Evolutionary conservation across 2,329 filamentous ascomycete genomes (phyloP).

Genomic region (Fragosphaeria purpurea): DNA sequence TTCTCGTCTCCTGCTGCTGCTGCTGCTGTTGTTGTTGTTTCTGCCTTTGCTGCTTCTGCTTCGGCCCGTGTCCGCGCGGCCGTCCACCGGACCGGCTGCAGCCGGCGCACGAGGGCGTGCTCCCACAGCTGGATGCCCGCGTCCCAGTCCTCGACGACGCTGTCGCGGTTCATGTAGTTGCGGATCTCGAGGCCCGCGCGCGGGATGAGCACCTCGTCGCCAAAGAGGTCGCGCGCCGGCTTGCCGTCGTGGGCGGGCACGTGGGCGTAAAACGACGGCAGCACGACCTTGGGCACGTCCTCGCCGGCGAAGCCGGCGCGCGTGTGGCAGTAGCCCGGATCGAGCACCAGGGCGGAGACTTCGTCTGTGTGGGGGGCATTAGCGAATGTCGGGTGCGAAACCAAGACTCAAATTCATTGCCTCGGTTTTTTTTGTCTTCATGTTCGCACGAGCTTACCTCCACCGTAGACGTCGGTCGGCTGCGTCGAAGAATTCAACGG

Average conservation of each 20-base stretch:
- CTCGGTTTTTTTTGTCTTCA: too few species aligned
- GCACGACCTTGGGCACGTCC: constrained; percentile 88
- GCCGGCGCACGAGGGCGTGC: constrained; percentile 75
- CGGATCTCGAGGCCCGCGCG: constrained; percentile 68
- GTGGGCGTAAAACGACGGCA: constrained; percentile 80
- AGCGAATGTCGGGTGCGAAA: not conserved
- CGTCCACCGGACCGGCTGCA: constrained; percentile 58
- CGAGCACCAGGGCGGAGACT: constrained; percentile 91
- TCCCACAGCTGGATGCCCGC: constrained; percentile 84
- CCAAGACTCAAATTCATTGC: too few species aligned
- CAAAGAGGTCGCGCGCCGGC: constrained; percentile 57
- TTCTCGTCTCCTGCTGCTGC: constrained; percentile 29
- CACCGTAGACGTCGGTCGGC: constrained; percentile 54
- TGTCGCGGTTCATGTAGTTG: constrained; percentile 85
- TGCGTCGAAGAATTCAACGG: constrained; percentile 43
- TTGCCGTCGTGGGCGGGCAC: constrained; percentile 29
- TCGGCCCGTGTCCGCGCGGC: not conserved
- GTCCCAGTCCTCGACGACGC: constrained; percentile 94
- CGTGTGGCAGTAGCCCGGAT: constrained; percentile 82
- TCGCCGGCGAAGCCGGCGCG: constrained; percentile 96
- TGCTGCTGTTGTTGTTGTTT: too few species aligned
- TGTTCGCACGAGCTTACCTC: constrained; percentile 33
- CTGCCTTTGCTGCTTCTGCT: not conserved
- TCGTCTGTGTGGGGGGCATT: constrained; percentile 55
- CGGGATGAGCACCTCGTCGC: constrained; percentile 82